These are phyloP conservation scores for Lantana camara DNA, from an alignment of 257 asterid species.

Conservation along the genomic window DNA sequence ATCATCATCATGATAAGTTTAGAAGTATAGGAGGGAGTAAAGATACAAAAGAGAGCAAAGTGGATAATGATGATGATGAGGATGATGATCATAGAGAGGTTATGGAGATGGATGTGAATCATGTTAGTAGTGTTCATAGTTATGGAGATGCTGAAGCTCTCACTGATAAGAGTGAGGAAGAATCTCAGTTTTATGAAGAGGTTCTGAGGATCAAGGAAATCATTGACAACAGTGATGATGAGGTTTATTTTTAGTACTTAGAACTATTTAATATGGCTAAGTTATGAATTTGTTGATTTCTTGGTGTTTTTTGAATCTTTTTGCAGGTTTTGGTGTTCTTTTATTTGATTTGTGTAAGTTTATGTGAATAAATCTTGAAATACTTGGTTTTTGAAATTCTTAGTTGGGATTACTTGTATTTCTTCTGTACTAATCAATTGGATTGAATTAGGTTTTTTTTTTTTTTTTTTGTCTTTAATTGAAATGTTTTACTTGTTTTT, in stretches of 20 bases:
- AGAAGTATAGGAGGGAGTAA: conserved; percentile 58
- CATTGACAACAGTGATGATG: conserved; percentile 55
- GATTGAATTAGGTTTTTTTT: too few species aligned
- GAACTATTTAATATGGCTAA: too few species aligned
- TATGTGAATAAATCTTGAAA: too few species aligned
- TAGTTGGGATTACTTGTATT: too few species aligned
- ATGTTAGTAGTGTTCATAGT: conserved; percentile 46
- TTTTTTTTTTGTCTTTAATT: too few species aligned
- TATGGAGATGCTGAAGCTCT: conserved; percentile 84
- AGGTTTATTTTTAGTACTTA: conserved; percentile 47
- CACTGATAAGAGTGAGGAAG: conserved; percentile 84
- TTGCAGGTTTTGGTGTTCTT: too few species aligned
- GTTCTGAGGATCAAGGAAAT: conserved; percentile 76
- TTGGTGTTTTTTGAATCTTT: too few species aligned
- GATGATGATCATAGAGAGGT: conserved; percentile 37
- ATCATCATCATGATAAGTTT: conserved; percentile 41
- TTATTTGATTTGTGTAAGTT: too few species aligned
- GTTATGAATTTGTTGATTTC: too few species aligned
- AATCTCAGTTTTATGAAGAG: conserved; percentile 61
- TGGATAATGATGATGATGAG: conserved; percentile 32
- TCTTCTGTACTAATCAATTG: too few species aligned
- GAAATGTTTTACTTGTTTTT: too few species aligned
- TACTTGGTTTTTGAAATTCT: too few species aligned
- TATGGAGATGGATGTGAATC: conserved; percentile 51
- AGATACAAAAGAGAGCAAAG: conserved; percentile 67